These are phyloP conservation scores for Phaeosphaeriaceae sp. DNA, from an alignment of 2,329 filamentous ascomycete species.

Conservation along the genomic window DNA sequence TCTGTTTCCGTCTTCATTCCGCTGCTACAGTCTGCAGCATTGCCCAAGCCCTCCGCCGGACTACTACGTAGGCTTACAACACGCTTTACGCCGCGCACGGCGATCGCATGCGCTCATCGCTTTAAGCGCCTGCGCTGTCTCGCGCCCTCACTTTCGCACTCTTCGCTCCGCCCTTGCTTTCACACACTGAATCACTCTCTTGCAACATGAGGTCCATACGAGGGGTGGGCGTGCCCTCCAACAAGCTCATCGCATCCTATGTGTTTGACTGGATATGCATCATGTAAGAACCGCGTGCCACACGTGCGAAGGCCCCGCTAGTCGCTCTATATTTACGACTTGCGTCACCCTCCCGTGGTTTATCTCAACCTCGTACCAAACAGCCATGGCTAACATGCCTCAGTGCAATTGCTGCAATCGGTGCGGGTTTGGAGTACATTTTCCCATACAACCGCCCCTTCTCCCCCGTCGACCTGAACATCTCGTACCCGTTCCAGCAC, in stretches of 20 bases:
- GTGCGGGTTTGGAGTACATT: constrained; percentile 64
- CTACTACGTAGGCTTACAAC: neutral
- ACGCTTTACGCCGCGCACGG: constrained; percentile 2
- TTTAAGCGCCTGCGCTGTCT: constrained; percentile 8
- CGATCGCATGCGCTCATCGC: constrained; percentile 11
- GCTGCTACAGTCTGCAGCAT: neutral
- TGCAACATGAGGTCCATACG: constrained; percentile 34
- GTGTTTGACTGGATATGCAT: constrained; percentile 77
- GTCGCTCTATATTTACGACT: constrained; percentile 1
- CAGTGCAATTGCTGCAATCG: constrained; percentile 65
- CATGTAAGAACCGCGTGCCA: constrained; percentile 52
- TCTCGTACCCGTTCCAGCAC: constrained; percentile 76
- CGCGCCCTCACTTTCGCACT: constrained; percentile 1
- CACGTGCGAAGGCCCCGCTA: constrained; percentile 10
- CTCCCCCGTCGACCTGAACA: constrained; percentile 74
- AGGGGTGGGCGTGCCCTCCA: constrained; percentile 48
- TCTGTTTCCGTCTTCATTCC: neutral
- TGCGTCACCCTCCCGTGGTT: neutral
- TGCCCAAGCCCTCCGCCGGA: neutral
- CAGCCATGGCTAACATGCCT: constrained; percentile 15
- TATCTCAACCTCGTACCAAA: neutral
- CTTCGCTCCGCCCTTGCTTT: constrained; percentile 11
- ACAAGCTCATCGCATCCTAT: constrained; percentile 69
- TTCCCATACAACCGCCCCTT: constrained; percentile 75
- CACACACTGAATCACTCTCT: constrained; percentile 8